These are phyloP conservation scores for Pseudocercospora fuligena DNA, from an alignment of 2,329 filamentous ascomycete genomes.

Conservation along the genomic window DNA sequence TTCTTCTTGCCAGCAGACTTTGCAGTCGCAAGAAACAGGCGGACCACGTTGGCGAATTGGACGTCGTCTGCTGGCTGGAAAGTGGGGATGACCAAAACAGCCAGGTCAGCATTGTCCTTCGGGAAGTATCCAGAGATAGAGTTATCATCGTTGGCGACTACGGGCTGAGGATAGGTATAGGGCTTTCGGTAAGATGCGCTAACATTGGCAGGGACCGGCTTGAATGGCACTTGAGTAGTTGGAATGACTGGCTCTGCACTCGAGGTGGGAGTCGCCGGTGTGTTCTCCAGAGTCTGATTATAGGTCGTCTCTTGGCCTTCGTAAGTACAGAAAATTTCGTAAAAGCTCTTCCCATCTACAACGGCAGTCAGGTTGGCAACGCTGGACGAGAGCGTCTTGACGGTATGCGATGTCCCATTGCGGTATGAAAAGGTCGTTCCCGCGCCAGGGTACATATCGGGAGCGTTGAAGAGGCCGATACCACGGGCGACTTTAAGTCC, in stretches of 20 bases:
- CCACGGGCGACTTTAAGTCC: constrained; percentile 27
- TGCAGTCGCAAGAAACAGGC: constrained; percentile 54
- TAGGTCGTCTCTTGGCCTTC: not conserved
- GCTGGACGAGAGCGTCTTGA: constrained; percentile 39
- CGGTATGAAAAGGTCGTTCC: constrained; percentile 35
- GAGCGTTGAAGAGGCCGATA: not conserved
- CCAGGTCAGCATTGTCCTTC: constrained; percentile 50
- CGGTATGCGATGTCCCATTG: constrained; percentile 42
- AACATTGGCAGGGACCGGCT: constrained; percentile 5
- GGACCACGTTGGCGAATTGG: constrained; percentile 46
- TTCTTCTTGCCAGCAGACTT: constrained; percentile 59
- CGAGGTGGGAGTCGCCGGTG: not conserved
- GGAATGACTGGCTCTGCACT: constrained; percentile 2
- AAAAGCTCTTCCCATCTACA: constrained; percentile 10
- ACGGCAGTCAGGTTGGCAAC: constrained; percentile 4
- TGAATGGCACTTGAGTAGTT: constrained; percentile 7
- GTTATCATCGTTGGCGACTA: constrained; percentile 10
- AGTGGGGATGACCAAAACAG: constrained; percentile 51
- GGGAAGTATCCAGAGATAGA: constrained; percentile 53
- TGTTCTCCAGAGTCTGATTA: not conserved
- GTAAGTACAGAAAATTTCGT: constrained; percentile 18
- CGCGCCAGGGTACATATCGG: not conserved
- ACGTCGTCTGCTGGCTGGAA: constrained; percentile 41
- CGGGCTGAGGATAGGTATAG: constrained; percentile 4
- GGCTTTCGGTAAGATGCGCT: not conserved